Conservation (phyloP, 306 rosid genomes). For the Quercus wislizeni region DNA sequence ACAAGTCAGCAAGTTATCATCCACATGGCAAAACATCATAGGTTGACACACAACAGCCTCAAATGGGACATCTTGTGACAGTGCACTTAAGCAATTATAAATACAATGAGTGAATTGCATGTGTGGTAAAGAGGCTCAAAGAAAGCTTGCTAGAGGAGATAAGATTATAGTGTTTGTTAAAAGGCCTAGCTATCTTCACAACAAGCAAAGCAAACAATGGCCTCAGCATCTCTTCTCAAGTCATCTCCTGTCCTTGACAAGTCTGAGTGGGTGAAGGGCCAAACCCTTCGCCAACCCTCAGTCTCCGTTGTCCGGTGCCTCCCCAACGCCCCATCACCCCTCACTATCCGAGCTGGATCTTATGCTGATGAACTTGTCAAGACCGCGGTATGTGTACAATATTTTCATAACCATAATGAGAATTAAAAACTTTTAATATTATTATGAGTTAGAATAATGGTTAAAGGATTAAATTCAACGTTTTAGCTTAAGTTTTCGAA, state of each 20-base stretch:
- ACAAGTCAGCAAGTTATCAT: constrained; percentile 64
- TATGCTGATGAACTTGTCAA: constrained; percentile 91
- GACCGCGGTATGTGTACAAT: constrained; percentile 65
- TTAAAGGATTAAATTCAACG: too few relatives aligned
- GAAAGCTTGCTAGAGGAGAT: constrained; percentile 52
- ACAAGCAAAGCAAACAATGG: constrained; percentile 40
- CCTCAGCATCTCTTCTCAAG: constrained; percentile 78
- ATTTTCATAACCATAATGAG: background rate
- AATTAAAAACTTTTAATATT: too few relatives aligned
- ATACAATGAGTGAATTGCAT: constrained; percentile 31
- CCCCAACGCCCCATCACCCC: constrained; percentile 45
- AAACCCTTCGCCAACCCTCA: constrained; percentile 65
- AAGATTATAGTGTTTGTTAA: constrained; percentile 43
- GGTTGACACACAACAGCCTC: constrained; percentile 60
- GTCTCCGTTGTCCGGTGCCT: constrained; percentile 52
- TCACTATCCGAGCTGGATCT: constrained; percentile 71
- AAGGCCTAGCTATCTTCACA: background rate
- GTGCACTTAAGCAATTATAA: constrained; percentile 44
- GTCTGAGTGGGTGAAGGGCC: constrained; percentile 89
- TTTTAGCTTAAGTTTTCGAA: too few relatives aligned
- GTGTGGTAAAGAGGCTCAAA: constrained; percentile 62
- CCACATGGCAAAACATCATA: constrained; percentile 51
- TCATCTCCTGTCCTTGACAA: constrained; percentile 82
- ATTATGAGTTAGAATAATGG: too few relatives aligned
- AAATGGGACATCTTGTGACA: constrained; percentile 55